A percentile compares a stretch with the other conserved stretches of the same genome.
Conservation (phyloP, 1,139 yeast genomes). For the Blastobotrys buckinghamii region DNA sequence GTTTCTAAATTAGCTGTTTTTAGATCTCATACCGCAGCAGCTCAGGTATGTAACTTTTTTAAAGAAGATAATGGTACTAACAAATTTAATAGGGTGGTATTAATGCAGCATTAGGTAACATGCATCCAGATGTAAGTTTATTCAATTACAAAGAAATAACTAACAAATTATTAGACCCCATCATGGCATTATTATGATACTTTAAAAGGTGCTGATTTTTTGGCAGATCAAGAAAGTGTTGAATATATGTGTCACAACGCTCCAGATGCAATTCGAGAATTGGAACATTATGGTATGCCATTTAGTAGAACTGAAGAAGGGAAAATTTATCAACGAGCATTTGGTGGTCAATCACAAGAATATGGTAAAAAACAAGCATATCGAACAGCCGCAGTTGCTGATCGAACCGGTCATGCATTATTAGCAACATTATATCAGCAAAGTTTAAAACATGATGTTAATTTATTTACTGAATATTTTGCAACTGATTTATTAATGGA, state of each 20-base stretch:
- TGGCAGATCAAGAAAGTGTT: conserved; percentile 98
- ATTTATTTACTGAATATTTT: conserved; percentile 95
- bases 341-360: conserved; percentile 96
- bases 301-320: conserved; percentile 97
- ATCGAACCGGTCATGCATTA: conserved; percentile 97
- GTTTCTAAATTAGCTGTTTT: conserved; percentile 96
- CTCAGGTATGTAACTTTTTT: conserved; percentile 42
- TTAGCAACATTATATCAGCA: conserved; percentile 96
- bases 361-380: conserved; percentile 96
- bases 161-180: conserved; percentile 75
- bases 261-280: conserved; percentile 89
- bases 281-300: conserved; percentile 98
- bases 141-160: too few species aligned
- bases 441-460: conserved; percentile 93
- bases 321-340: conserved; percentile 96
- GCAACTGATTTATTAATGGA: conserved; percentile 94
- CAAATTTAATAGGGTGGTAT: conserved; percentile 55
- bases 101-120: conserved; percentile 93
- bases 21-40: conserved; percentile 98
- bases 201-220: conserved; percentile 99
- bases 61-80: too few species aligned
- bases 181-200: conserved; percentile 99
- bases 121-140: conserved; percentile 56
- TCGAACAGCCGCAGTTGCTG: conserved; percentile 99
- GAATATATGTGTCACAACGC: conserved; percentile 99